phyloP scores from a whole-genome alignment of 805 yeast genomes.

The Metschnikowia amazonensis region DNA sequence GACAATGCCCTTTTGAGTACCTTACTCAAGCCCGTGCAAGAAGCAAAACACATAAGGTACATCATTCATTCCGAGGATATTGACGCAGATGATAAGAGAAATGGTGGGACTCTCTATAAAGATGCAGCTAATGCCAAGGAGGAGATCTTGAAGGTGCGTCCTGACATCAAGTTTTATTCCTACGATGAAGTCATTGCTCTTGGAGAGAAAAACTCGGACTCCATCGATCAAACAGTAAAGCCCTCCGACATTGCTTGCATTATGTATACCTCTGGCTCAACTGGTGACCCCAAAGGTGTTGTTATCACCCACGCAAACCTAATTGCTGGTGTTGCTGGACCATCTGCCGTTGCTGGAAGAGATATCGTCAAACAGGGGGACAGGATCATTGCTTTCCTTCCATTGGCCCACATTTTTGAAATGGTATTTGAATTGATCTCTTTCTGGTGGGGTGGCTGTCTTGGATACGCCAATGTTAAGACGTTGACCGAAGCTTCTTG shows the following conservation, averaged over 20 bases:
- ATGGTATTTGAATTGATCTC: conserved; percentile 75
- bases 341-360: conserved; percentile 56
- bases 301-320: conserved; percentile 63
- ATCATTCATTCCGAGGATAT: conserved; percentile 69
- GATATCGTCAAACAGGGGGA: conserved; percentile 52
- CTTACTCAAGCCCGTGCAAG: conserved; percentile 67
- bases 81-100: conserved; percentile 59
- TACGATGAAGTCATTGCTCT: conserved; percentile 60
- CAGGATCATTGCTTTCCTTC: conserved; percentile 81
- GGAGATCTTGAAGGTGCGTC: conserved; percentile 61
- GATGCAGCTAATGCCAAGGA: conserved; percentile 57
- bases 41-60: conserved; percentile 56
- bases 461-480: conserved; percentile 91
- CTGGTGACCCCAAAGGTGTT: conserved; percentile 85
- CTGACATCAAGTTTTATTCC: conserved; percentile 67
- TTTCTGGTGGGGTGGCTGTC: conserved; percentile 84
- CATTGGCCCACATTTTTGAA: conserved; percentile 95
- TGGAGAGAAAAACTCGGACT: conserved; percentile 48
- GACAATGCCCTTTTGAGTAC: conserved; percentile 70
- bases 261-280: conserved; percentile 86
- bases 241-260: conserved; percentile 66
- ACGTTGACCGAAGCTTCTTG: conserved; percentile 81
- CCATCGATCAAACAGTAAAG: conserved; percentile 42
- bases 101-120: conserved; percentile 53
- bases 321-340: conserved; percentile 85